phyloP scores from a whole-genome alignment of 805 yeast species.

The Monosporozyma yasuniensis region DNA sequence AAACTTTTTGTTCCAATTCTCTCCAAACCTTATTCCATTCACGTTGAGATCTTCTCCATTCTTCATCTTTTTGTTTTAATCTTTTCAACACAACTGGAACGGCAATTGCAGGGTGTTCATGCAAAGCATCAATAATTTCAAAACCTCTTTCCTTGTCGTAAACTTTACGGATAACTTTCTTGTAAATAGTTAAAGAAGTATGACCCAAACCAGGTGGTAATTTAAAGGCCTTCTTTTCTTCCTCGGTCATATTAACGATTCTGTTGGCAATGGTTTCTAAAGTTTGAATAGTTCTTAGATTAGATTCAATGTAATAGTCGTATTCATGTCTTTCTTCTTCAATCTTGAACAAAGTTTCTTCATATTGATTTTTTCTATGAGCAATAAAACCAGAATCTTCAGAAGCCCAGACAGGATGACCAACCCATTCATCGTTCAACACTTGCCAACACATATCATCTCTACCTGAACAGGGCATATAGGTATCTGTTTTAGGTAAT shows the following conservation, averaged over 20 bases:
- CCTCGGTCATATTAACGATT: conserved; percentile 84
- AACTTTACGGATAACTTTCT: conserved; percentile 83
- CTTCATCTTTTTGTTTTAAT: conserved; percentile 95
- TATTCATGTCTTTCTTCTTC: conserved; percentile 98
- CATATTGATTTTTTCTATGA: conserved; percentile 97
- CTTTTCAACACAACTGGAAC: conserved; percentile 89
- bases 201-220: conserved; percentile 92
- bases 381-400: conserved; percentile 98
- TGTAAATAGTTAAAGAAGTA: conserved; percentile 82
- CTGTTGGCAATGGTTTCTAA: conserved; percentile 91
- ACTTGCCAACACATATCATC: conserved; percentile 99
- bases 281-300: conserved; percentile 88
- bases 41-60: conserved; percentile 95
- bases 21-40: conserved; percentile 99
- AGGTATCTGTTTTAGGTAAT: conserved; percentile 87
- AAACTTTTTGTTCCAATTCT: conserved; percentile 92
- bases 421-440: conserved; percentile 97
- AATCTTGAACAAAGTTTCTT: conserved; percentile 86
- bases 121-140: conserved; percentile 92
- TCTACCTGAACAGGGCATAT: conserved; percentile 96
- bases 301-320: conserved; percentile 92
- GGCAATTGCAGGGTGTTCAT: conserved; percentile 90
- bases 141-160: conserved; percentile 93
- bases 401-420: conserved; percentile 99
- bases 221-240: conserved; percentile 77